Conservation (phyloP, 108 stramenopile genomes). For the Heterococcus sp. region DNA sequence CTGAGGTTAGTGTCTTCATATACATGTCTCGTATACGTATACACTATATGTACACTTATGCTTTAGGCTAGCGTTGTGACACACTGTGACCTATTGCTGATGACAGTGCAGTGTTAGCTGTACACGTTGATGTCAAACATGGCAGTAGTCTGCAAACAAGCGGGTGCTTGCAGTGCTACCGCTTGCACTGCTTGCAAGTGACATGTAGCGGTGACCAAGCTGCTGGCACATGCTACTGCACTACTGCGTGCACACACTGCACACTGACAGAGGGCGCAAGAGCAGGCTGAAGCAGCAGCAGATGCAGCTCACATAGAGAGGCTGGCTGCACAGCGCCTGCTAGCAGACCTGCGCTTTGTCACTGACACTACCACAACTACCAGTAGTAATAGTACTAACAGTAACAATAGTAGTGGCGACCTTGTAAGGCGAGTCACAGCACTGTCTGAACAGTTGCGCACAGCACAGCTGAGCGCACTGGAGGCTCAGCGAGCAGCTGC, state of each 20-base stretch:
- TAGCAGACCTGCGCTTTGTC: neutral
- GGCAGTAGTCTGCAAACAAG: too few relatives aligned
- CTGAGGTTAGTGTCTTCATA: neutral
- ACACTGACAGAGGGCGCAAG: neutral
- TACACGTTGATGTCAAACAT: too few relatives aligned
- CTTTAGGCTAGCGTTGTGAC: too few relatives aligned
- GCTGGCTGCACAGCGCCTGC: neutral
- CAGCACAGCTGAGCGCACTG: constrained; percentile 10
- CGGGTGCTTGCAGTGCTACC: too few relatives aligned
- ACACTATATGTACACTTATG: neutral
- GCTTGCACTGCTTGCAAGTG: too few relatives aligned
- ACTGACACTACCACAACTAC: neutral
- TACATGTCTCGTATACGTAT: neutral
- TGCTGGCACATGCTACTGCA: neutral
- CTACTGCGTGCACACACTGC: neutral
- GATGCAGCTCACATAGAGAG: neutral
- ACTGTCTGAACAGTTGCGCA: constrained; percentile 26
- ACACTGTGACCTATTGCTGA: too few relatives aligned
- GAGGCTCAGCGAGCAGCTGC: constrained; percentile 4
- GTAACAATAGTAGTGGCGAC: neutral
- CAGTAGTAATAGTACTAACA: neutral
- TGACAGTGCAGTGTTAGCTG: too few relatives aligned
- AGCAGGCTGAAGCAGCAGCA: neutral
- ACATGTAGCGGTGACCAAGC: too few relatives aligned
- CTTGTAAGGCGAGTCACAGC: constrained; percentile 18